These are phyloP conservation scores for Cornus suecica DNA, from an alignment of 148 eudicot species.

Conservation along the genomic window DNA sequence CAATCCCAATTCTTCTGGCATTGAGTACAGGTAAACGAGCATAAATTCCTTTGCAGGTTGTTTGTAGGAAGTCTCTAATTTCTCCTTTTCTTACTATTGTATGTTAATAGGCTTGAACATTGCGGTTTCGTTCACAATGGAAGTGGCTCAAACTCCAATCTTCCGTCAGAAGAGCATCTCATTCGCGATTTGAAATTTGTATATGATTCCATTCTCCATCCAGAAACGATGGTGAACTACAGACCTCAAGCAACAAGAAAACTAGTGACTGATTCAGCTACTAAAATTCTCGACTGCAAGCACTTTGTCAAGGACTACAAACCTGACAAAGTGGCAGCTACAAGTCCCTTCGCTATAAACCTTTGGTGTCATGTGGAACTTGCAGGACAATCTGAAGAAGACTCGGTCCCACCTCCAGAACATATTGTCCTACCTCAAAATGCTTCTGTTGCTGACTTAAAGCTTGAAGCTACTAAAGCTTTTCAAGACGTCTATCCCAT, in stretches of 20 bases:
- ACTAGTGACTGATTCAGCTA: neutral
- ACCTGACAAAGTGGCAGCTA: constrained; percentile 4
- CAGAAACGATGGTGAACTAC: neutral
- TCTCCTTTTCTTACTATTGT: neutral
- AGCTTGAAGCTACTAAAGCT: constrained; percentile 6
- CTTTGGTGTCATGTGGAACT: constrained; percentile 9
- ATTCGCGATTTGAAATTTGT: constrained; percentile 4
- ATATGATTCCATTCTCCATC: constrained; percentile 6
- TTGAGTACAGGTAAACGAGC: constrained; percentile 5
- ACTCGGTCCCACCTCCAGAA: constrained; percentile 11
- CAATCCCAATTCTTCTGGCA: neutral
- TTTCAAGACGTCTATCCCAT: constrained; percentile 12
- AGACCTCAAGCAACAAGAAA: neutral
- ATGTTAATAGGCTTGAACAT: constrained; percentile 1
- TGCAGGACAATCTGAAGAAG: neutral
- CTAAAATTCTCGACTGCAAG: constrained; percentile 12
- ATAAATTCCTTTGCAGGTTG: neutral
- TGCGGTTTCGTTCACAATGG: neutral
- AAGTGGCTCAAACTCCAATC: neutral
- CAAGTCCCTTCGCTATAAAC: neutral
- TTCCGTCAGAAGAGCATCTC: constrained; percentile 4
- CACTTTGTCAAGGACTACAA: constrained; percentile 14
- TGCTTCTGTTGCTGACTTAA: constrained; percentile 4
- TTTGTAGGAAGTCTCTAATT: neutral
- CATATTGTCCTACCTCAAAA: neutral